Evolutionary conservation across 306 rosid genomes (phyloP).

Genomic region (Begonia fuchsioides): DNA sequence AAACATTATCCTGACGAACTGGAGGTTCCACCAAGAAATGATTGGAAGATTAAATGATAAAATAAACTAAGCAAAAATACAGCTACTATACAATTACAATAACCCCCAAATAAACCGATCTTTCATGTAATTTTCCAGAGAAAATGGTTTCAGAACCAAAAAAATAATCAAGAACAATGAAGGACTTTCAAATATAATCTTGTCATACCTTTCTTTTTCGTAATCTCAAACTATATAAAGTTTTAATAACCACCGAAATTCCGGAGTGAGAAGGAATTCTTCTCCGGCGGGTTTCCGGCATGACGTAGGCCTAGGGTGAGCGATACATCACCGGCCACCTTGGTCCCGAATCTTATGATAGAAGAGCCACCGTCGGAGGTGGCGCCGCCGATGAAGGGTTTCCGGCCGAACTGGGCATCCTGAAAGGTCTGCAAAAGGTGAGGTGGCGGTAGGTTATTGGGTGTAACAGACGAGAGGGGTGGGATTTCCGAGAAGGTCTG

Average conservation of each 20-base stretch:
- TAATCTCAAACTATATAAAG: background rate
- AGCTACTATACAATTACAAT: too few relatives aligned
- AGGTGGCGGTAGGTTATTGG: background rate
- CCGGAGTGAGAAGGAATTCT: slow-evolving; percentile 38
- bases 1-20: too few relatives aligned
- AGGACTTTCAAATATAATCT: too few relatives aligned
- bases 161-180: too few relatives aligned
- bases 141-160: too few relatives aligned
- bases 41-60: too few relatives aligned
- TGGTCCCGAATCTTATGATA: slow-evolving; percentile 58
- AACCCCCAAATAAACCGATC: too few relatives aligned
- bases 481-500: slow-evolving; percentile 32
- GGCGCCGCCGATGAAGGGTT: slow-evolving; percentile 18
- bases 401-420: slow-evolving; percentile 6
- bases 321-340: slow-evolving; percentile 48
- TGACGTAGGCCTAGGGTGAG: slow-evolving; percentile 2
- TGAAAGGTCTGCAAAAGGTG: slow-evolving; percentile 14
- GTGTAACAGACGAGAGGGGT: slow-evolving; percentile 12
- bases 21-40: too few relatives aligned
- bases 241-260: slow-evolving; percentile 37
- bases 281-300: slow-evolving; percentile 17
- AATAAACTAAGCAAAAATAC: too few relatives aligned
- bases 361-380: slow-evolving; percentile 29
- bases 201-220: too few relatives aligned
- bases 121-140: too few relatives aligned